Evolutionary conservation across 202 grass and related monocot genomes (phyloP), one percentile per base, ranked within the genome.

Genomic region (Schoenoplectus tabernaemontani): DNA sequence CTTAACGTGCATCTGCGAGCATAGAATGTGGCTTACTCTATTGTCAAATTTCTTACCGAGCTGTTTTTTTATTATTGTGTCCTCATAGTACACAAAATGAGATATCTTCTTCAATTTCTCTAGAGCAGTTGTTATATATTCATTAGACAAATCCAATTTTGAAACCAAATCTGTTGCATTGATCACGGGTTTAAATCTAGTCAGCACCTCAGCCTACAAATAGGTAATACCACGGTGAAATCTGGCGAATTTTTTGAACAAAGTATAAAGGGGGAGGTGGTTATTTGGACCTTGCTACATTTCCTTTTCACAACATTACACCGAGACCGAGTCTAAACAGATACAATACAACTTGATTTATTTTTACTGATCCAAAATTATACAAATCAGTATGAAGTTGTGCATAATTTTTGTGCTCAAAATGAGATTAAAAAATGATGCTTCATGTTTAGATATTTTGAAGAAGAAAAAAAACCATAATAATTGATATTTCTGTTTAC

Each of bases 71-170:
- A n/a, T 57, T 61, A 97, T 82, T 71, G 93, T 80, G 83, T 97
- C 85, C 84, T 97, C 93, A 0, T 97, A 97, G 63, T 93, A 93
- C 33, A 97, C 57, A 61, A 91, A 87, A 81, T 93, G 93, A 13
- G 56, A 85, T 39, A 81, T 86, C 72, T 46, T 84, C 76, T 87
- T 91, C 58, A 93, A 81, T 74, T 84, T 88, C 67, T 85, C 54
- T 70, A 97, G 64, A 88, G 91, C 91, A 53, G 43, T 61, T 19
- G 70, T 65, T 70, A 81, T 82, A 56, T 85, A 90, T 23, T 90
- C 77, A 38, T 87, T 75, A 50, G 84, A 57, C 22, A 65, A 67
- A 81, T 82, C 86, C 48, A 97, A 57, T 1, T 42, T 79, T 36
- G 70, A 63, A 11, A 90, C 61, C 76, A 97, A 80, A 66, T 82